Percentiles rank a stretch among this genome's conserved stretches.
These are phyloP conservation scores for Achaetomium macrosporum DNA, from an alignment of 2,329 filamentous ascomycete genomes.

Conservation along the genomic window DNA sequence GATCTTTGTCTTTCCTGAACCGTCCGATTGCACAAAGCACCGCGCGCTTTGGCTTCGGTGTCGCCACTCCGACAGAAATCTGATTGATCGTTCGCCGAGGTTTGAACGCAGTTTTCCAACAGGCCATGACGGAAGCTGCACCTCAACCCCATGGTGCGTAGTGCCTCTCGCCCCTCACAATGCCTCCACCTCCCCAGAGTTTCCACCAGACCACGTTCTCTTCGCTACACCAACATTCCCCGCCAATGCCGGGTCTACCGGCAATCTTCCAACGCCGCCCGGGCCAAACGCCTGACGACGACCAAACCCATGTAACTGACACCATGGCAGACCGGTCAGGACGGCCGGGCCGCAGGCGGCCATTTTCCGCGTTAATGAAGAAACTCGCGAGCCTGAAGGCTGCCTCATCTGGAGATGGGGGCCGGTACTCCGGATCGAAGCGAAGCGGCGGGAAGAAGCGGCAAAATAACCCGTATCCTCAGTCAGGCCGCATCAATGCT, in stretches of 20 bases:
- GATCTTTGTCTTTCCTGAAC: too few species aligned
- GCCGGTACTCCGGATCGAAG: slow-evolving; percentile 37
- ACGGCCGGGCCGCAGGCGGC: slow-evolving; percentile 63
- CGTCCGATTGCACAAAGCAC: too few species aligned
- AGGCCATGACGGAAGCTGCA: slow-evolving; percentile 28
- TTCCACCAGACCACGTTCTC: background rate
- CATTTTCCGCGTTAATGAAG: slow-evolving; percentile 92
- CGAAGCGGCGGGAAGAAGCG: slow-evolving; percentile 51
- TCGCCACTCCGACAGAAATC: too few species aligned
- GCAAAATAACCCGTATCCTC: slow-evolving; percentile 80
- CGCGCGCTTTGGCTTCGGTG: too few species aligned
- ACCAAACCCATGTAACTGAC: slow-evolving; percentile 28
- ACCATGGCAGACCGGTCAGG: slow-evolving; percentile 56
- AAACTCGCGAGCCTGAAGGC: slow-evolving; percentile 81
- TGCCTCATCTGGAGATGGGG: slow-evolving; percentile 55
- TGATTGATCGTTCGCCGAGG: background rate
- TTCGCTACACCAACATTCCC: background rate
- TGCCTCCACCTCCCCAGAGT: background rate
- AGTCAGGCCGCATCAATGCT: slow-evolving; percentile 58
- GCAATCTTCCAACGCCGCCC: slow-evolving; percentile 4
- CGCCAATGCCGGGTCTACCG: background rate
- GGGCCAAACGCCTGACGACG: background rate
- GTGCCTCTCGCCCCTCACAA: slow-evolving; percentile 1
- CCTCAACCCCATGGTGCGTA: slow-evolving; percentile 25
- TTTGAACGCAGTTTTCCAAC: background rate